These are phyloP conservation scores for Chaetomium strumarium DNA, from an alignment of 2,329 filamentous ascomycete species.

Conservation along the genomic window DNA sequence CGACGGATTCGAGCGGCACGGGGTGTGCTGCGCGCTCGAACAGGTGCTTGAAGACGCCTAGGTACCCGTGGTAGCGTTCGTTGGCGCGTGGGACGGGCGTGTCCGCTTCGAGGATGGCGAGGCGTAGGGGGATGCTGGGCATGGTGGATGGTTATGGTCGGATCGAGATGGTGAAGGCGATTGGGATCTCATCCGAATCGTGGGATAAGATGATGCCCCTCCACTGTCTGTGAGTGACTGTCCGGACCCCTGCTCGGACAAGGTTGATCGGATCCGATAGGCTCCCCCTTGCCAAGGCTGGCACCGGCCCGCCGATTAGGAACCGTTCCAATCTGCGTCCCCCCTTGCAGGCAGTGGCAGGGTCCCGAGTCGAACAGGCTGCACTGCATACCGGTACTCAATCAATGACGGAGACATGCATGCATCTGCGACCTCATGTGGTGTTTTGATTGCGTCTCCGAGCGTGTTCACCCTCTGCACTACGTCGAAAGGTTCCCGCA, in stretches of 20 bases:
- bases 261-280: not conserved
- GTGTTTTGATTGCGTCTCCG: no score
- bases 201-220: no score
- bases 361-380: no score
- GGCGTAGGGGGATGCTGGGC: constrained; percentile 51
- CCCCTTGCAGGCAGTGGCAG: no score
- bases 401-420: no score
- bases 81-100: constrained; percentile 61
- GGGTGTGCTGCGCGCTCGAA: constrained; percentile 49
- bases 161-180: not conserved
- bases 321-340: not conserved
- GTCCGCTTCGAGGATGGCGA: constrained; percentile 87
- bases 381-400: no score
- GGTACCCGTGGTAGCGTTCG: constrained; percentile 64
- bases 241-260: not conserved
- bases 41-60: constrained; percentile 60
- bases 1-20: constrained; percentile 36
- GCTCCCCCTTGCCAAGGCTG: not conserved
- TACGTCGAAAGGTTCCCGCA: no score
- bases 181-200: no score
- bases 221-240: no score
- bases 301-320: not conserved
- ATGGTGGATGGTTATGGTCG: not conserved
- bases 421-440: no score
- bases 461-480: no score